These are phyloP conservation scores for Cryptococcus sp. DNA, from an alignment of 1,284 basidiomycete genomes.

Conservation along the genomic window DNA sequence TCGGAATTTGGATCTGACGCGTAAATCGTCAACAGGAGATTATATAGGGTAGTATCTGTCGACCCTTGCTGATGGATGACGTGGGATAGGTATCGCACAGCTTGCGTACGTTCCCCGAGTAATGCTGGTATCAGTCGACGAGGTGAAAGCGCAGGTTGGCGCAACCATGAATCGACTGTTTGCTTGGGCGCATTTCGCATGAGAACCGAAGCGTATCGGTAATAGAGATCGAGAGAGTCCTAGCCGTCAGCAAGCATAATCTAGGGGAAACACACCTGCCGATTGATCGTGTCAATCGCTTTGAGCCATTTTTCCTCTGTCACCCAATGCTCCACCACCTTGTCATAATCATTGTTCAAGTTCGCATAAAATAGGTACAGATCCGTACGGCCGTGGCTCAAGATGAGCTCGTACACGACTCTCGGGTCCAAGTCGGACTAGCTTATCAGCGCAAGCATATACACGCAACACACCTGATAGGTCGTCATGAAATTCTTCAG, in stretches of 20 bases:
- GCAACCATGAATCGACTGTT: constrained; percentile 89
- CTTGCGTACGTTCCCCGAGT: constrained; percentile 81
- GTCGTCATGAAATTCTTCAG: constrained; percentile 87
- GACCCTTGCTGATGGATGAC: constrained; percentile 70
- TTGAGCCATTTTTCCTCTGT: constrained; percentile 88
- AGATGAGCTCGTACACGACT: constrained; percentile 88
- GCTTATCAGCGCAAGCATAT: not conserved
- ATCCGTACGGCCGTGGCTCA: constrained; percentile 88
- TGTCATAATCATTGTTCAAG: constrained; percentile 75
- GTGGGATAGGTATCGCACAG: constrained; percentile 82
- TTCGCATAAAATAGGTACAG: constrained; percentile 89
- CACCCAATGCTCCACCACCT: constrained; percentile 91
- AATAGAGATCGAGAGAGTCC: constrained; percentile 84
- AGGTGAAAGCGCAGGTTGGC: constrained; percentile 75
- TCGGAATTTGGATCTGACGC: constrained; percentile 61
- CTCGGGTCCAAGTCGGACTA: constrained; percentile 69
- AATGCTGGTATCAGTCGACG: constrained; percentile 86
- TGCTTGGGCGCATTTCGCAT: constrained; percentile 83
- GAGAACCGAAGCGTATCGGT: constrained; percentile 85
- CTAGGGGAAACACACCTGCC: constrained; percentile 63
- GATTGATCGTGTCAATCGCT: constrained; percentile 81
- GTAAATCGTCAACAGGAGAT: constrained; percentile 86
- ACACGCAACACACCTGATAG: constrained; percentile 67
- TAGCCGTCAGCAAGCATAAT: constrained; percentile 42
- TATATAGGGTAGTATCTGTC: constrained; percentile 86